Percentiles rank a stretch among this genome's conserved stretches.
These are phyloP conservation scores for Cryptosporidium meleagridis DNA, from an alignment of 169 alveolate species.

Conservation along the genomic window DNA sequence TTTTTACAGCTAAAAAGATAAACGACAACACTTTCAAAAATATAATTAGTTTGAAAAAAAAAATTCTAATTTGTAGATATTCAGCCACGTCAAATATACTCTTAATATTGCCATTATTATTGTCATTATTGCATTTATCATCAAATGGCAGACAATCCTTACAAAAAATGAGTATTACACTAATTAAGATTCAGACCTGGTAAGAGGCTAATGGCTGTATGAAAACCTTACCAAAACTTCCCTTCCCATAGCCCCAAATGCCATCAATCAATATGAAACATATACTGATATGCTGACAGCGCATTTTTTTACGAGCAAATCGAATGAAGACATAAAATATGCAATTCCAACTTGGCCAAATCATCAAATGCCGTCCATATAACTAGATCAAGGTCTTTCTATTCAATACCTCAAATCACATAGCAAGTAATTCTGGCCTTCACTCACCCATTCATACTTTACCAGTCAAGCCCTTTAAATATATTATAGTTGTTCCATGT, in stretches of 20 bases:
- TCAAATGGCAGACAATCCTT: conserved; percentile 12
- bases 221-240: background rate
- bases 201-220: background rate
- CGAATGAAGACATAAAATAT: background rate
- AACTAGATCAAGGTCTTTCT: background rate
- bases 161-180: conserved; percentile 22
- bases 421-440: background rate
- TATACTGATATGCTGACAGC: background rate
- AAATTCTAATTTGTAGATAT: conserved; percentile 11
- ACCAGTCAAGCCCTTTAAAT: background rate
- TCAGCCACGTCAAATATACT: conserved; percentile 2
- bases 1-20: background rate
- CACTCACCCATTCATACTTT: background rate
- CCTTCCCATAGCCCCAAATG: background rate
- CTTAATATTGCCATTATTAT: background rate
- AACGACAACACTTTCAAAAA: background rate
- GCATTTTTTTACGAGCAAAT: background rate
- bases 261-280: background rate
- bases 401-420: background rate
- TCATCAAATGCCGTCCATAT: background rate
- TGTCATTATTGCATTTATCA: background rate
- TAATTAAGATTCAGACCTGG: background rate
- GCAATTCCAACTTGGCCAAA: background rate
- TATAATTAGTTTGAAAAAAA: conserved; percentile 21
- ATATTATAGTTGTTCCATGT: background rate